Base-by-base conservation (phyloP, 2,329 filamentous ascomycete species). In the Ophiostoma ips region DNA sequence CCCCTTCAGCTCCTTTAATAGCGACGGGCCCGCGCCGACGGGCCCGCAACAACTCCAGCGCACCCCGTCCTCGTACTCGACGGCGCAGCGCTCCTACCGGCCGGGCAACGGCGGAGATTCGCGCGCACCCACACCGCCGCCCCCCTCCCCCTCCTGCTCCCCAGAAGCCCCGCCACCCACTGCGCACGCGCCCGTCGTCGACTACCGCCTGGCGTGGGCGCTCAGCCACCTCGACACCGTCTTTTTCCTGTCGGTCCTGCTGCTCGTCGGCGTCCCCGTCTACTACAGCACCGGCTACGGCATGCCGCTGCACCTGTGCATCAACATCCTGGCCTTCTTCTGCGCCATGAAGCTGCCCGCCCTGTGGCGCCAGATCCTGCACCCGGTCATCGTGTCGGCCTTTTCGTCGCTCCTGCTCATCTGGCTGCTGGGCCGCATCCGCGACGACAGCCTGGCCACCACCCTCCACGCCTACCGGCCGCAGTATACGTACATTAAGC, bases 321-420 rank as follows among this genome's bases (percentile, higher is more conserved):
- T 78, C 56, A 76, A 70, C 51, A 57, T 77, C 7, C 65, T 81
- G 3, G 61, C 69, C 43, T 81, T 75, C 62, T 69, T 74, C 49
- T 60, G 63, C 6, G 72, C 75, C 15, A 60, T 72, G 46, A 64
- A 69, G 0, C 59, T 79, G 10, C 72, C 77, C 0, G 58, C 66
- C 0, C 60, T 56, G 2, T 78, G 71, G 68, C 64, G 66, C 18
- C 68, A 70, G 38, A 71, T 75, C 55, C 64, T 80, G 3, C 77
- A 81, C 58, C 76, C 77, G 0, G 75, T 80, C 1, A 63, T 80
- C 3, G 68, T 77, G 8, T 73, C 74, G 1, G 73, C 77, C 1
- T 65, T 72, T 11, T 56, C 73, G 53, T 75, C 73, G 1, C 69
- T 78, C 9, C 60, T 79, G 1, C 62, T 65, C 1, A 63, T 79